phyloP scores from a whole-genome alignment of 2,329 filamentous ascomycete genomes.

The Rosellinia necatrix region DNA sequence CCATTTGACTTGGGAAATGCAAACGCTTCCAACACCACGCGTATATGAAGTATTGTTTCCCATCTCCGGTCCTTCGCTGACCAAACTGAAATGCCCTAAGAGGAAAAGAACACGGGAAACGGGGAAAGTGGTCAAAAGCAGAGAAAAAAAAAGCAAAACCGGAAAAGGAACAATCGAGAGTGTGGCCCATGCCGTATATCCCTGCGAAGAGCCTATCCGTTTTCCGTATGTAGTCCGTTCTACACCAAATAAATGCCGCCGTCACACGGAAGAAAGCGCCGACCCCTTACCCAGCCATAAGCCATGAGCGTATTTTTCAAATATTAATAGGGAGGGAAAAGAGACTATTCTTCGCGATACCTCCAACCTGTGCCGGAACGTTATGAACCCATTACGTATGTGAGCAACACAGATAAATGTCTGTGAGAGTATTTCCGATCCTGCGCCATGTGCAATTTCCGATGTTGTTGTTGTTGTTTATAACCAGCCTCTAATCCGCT shows the following conservation, averaged over 20 bases:
- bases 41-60: not conserved
- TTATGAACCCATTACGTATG: slow-evolving; percentile 12
- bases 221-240: slow-evolving; percentile 23
- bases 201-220: slow-evolving; percentile 20
- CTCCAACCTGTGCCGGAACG: not conserved
- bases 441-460: slow-evolving; percentile 1
- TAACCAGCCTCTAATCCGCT: slow-evolving; percentile 11
- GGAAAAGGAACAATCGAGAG: not conserved
- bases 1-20: slow-evolving; percentile 17
- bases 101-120: not conserved
- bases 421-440: slow-evolving; percentile 1
- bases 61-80: slow-evolving; percentile 6
- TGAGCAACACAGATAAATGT: not conserved
- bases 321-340: slow-evolving; percentile 7
- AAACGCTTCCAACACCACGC: slow-evolving; percentile 16
- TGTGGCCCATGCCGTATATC: slow-evolving; percentile 20
- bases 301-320: slow-evolving; percentile 18
- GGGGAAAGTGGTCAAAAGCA: too few species aligned
- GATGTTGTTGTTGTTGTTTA: slow-evolving; percentile 3
- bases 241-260: slow-evolving; percentile 28
- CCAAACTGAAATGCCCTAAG: slow-evolving; percentile 4
- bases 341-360: not conserved
- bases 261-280: slow-evolving; percentile 17
- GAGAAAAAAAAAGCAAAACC: not conserved
- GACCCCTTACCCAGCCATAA: slow-evolving; percentile 25